A percentile compares a stretch with the other conserved stretches of the same genome.
These are phyloP conservation scores for Lagenaria siceraria DNA, from an alignment of 306 rosid species.

Conservation along the genomic window DNA sequence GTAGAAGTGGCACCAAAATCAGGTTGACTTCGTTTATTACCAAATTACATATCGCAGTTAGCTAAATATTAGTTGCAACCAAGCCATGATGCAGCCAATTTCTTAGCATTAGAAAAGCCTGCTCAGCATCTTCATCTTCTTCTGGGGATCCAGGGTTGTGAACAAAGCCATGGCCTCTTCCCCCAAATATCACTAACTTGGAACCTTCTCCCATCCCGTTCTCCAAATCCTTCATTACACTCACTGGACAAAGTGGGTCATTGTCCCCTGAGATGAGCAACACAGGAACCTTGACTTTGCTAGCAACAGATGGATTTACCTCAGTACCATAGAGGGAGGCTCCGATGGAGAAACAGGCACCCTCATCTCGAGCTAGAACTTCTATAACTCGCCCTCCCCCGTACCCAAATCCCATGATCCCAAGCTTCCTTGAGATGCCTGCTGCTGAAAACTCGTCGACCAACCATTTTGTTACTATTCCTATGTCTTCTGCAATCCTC, in stretches of 20 bases:
- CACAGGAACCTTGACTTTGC: constrained; percentile 38
- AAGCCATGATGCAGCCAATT: constrained; percentile 53
- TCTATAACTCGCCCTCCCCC: constrained; percentile 68
- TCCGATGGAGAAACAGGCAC: constrained; percentile 40
- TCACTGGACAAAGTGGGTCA: constrained; percentile 51
- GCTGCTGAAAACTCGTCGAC: constrained; percentile 57
- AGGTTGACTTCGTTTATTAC: background rate
- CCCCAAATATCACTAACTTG: constrained; percentile 37
- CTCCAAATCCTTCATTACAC: constrained; percentile 23
- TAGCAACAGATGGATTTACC: constrained; percentile 28
- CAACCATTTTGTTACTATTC: constrained; percentile 56
- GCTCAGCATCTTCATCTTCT: constrained; percentile 80
- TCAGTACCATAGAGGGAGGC: constrained; percentile 59
- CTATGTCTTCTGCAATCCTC: constrained; percentile 43
- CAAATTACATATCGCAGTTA: background rate
- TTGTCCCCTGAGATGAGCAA: constrained; percentile 59
- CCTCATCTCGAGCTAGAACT: constrained; percentile 46
- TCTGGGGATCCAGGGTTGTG: constrained; percentile 65
- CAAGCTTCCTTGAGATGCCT: constrained; percentile 59
- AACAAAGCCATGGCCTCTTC: constrained; percentile 72
- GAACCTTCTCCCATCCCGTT: constrained; percentile 30
- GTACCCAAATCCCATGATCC: constrained; percentile 54
- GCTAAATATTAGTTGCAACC: constrained; percentile 11
- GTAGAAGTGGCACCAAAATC: background rate
- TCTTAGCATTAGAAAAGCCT: constrained; percentile 47